Evolutionary conservation across 495 filamentous ascomycete genomes (phyloP).

Genomic region (Neurospora sp.): DNA sequence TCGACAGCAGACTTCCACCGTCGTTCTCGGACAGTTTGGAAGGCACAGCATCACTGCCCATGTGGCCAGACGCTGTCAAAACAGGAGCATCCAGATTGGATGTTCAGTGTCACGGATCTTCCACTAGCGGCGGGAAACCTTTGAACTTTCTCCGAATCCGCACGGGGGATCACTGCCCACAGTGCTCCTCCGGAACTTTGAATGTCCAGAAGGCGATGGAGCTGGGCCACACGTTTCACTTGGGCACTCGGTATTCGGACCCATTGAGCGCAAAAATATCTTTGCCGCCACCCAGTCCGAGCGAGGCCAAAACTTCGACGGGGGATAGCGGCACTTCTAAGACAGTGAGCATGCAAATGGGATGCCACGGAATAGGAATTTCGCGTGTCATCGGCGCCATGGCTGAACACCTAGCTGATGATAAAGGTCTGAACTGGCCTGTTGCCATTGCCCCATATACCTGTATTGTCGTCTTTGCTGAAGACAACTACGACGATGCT

Average conservation of each 20-base stretch:
- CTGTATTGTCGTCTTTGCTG: conserved; percentile 52
- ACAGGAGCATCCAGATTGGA: not conserved
- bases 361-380: conserved; percentile 91
- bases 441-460: conserved; percentile 78
- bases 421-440: conserved; percentile 82
- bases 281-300: conserved; percentile 14
- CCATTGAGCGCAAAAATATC: conserved; percentile 56
- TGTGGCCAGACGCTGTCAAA: not conserved
- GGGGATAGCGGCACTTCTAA: conserved; percentile 5
- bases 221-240: conserved; percentile 88
- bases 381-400: conserved; percentile 85
- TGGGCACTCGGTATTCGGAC: conserved; percentile 78
- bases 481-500: conserved; percentile 40
- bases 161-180: conserved; percentile 61
- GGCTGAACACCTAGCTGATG: conserved; percentile 61
- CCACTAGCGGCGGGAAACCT: conserved; percentile 10
- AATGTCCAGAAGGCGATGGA: conserved; percentile 67
- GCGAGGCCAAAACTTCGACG: conserved; percentile 8
- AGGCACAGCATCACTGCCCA: not conserved
- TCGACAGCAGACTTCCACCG: conserved; percentile 32
- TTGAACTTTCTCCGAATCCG: conserved; percentile 54
- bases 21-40: conserved; percentile 2
- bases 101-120: not conserved
- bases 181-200: conserved; percentile 55
- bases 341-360: conserved; percentile 67